Conservation (phyloP, 2,329 filamentous ascomycete species). For the Ustulina deusta region DNA sequence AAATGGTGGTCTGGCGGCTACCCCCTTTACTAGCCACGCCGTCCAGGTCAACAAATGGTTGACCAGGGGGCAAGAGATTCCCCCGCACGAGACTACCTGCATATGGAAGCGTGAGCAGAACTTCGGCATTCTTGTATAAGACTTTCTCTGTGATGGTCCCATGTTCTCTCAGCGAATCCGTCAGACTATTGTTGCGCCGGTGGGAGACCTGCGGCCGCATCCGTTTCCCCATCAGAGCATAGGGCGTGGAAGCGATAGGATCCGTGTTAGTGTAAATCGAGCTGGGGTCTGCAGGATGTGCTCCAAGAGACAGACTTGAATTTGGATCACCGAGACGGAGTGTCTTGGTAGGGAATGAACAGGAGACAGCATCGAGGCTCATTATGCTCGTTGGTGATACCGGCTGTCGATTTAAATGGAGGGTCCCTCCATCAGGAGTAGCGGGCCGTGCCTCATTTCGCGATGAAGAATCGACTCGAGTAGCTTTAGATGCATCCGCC, state of each 20-base stretch:
- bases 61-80: conserved; percentile 82
- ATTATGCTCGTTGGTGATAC: conserved; percentile 68
- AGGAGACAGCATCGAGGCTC: conserved; percentile 72
- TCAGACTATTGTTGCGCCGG: conserved; percentile 88
- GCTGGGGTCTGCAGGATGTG: conserved; percentile 68
- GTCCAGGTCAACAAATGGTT: conserved; percentile 80
- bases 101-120: conserved; percentile 73
- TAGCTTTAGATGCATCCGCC: conserved; percentile 60
- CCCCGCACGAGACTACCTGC: conserved; percentile 89
- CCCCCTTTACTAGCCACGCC: conserved; percentile 62
- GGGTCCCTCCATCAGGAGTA: conserved; percentile 58
- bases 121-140: conserved; percentile 66
- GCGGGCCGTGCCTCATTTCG: conserved; percentile 57
- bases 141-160: conserved; percentile 61
- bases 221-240: conserved; percentile 68
- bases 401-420: conserved; percentile 52
- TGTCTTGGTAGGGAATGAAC: conserved; percentile 70
- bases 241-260: conserved; percentile 69
- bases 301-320: conserved; percentile 59
- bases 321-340: conserved; percentile 56
- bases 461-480: conserved; percentile 62
- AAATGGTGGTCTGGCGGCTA: conserved; percentile 67
- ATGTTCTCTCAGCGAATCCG: conserved; percentile 83
- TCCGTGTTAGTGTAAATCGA: conserved; percentile 61
- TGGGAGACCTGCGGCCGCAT: conserved; percentile 71